Evolutionary conservation across 768 basidiomycete genomes (phyloP), one percentile per base, ranked within the genome.

Genomic region (Chiua virens): DNA sequence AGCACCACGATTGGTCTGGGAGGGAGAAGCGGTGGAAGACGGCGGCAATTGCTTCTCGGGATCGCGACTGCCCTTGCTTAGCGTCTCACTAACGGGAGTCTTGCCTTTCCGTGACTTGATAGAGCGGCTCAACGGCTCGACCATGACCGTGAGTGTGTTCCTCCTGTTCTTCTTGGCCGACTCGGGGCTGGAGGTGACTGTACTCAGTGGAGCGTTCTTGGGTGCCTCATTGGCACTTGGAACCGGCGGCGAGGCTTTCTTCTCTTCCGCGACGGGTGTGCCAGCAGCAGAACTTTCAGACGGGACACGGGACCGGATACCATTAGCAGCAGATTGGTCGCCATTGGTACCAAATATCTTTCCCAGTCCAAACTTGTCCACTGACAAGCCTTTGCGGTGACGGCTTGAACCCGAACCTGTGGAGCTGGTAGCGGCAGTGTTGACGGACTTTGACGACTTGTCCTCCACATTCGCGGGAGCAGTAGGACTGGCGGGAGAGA

Each of bases 121-220:
- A 15, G 50, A 74, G 37, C 82, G 77, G 48, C 76, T 79, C 56
- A 93, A 73, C 8, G 89, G 87, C 63, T 90, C 88, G 2, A 90
- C 87, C 82, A 93, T 90, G 36, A 94, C 81, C 0, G 87, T 92
- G 55, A 97, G 76, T 0, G 93, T 95, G 69, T 89, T 93, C 59
- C 92, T 72, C 62, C 86, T 76, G 54, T 71, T 76, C 69, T 84
- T 84, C 75, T 82, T 91, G 35, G 71, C 72, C 20, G 62, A 59
- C 8, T 62, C 61, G 21, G 64, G 52, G 53, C 63, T 60, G 34
- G 60, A 42, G 27, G 68, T 64, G 17, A 62, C 61, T 1, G 75
- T 75, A 46, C 72, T 75, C 47, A 77, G 58, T 7, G 77, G 60
- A 8, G 66, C 49, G 4, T 65, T 57, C 51, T 66, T 66, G 51